phyloP scores from a whole-genome alignment of 331 rosid genomes.

The Malus hybrid region DNA sequence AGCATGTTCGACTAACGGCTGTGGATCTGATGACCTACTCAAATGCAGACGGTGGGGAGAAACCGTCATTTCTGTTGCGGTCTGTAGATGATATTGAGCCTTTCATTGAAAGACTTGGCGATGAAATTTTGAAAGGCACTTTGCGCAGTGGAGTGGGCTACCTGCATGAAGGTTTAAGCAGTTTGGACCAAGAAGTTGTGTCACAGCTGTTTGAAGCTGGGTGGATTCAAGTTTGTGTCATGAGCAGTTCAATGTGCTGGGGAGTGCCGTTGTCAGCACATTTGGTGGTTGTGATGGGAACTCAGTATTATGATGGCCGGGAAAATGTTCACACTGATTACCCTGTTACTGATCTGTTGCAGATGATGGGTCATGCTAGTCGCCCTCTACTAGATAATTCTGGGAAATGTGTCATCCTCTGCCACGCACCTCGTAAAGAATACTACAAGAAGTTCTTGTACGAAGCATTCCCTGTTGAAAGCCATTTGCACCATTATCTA shows the following conservation, averaged over 20 bases:
- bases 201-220: slow-evolving; percentile 72
- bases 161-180: slow-evolving; percentile 83
- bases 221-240: slow-evolving; percentile 87
- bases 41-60: slow-evolving; percentile 55
- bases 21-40: slow-evolving; percentile 81
- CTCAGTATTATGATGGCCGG: slow-evolving; percentile 88
- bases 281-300: slow-evolving; percentile 97
- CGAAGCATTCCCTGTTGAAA: slow-evolving; percentile 95
- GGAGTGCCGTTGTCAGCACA: slow-evolving; percentile 85
- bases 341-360: slow-evolving; percentile 93
- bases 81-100: slow-evolving; percentile 65
- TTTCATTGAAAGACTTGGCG: slow-evolving; percentile 53
- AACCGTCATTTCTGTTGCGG: slow-evolving; percentile 55
- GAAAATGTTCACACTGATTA: slow-evolving; percentile 92
- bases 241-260: slow-evolving; percentile 96
- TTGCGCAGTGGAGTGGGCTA: slow-evolving; percentile 87
- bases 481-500: slow-evolving; percentile 85
- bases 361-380: slow-evolving; percentile 99
- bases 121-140: slow-evolving; percentile 66
- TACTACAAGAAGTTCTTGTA: slow-evolving; percentile 87
- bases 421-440: slow-evolving; percentile 96
- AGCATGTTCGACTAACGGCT: slow-evolving; percentile 81
- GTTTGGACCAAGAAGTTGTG: slow-evolving; percentile 70
- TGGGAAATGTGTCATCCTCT: slow-evolving; percentile 92
- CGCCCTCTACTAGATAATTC: slow-evolving; percentile 84